Base-by-base conservation (phyloP, 371 early-diverging fungal genomes). In the Circinella umbellata region DNA sequence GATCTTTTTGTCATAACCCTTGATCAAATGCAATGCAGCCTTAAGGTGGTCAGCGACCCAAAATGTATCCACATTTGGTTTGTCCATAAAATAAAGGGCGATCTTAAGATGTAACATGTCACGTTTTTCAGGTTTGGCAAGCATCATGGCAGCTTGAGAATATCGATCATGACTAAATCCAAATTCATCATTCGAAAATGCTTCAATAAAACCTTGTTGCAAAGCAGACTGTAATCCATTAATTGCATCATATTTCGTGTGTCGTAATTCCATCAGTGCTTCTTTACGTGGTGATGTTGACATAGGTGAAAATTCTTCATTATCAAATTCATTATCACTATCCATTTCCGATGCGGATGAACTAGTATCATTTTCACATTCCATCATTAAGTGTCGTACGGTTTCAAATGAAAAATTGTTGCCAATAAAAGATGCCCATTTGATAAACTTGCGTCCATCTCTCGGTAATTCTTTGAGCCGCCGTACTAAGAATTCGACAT, bases 11-110 rank as follows among this genome's bases (percentile, higher is more conserved):
- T 74, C 64, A 15, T 70, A 69, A 10, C 94, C 91, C 67, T 95
- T 91, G 69, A 97, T 92, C 61, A 95, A 84, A 47, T 84, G 87
- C 68, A 95, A 84, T 8, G 95, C 94, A 63, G 90, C 90, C 73
- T 92, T 84, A 64, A 98, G 84, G 73, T 95, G 88, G 61, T 89
- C 88, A 14, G 93, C 91, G 1, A 82, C 81, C 84, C 84, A 83
- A 61, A 83, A 84, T 13, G 73, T 74, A 57, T 81, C 82, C 0
- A 76, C 73, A 10, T 71, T 61, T 5, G 76, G 64, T 37, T 75
- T 69, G n/a, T 70, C 54, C 69, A 82, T 77, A 49, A 82, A 81
- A 64, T 78, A 76, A 9, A 66, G 55, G 1, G 77, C 82, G 18
- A 84, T 84, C 20, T 73, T 73, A 6, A 81, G 67, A 63, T 80